Evolutionary conservation across 1,284 basidiomycete genomes (phyloP), one percentile per base, ranked within the genome.

Genomic region (Fomitopsis schrenkii): DNA sequence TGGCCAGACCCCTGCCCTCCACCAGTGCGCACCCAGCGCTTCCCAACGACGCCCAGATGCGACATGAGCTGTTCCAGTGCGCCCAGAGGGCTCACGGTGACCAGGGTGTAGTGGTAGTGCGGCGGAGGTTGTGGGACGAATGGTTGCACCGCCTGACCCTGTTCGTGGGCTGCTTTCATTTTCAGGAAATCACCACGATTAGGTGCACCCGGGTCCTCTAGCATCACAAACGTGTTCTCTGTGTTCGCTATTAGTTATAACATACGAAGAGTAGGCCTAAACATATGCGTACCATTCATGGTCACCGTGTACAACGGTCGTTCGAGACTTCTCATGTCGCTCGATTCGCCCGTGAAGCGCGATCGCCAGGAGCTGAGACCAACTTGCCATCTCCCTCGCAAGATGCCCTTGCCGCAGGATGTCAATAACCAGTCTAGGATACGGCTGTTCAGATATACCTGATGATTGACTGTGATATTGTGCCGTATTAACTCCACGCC

Each of bases 171-270:
- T 74, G 41, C 87, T 76, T 61, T 91, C 90, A 59, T 80, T 79
- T 33, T 54, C 35, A 54, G 19, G 36, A 40, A 54, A 30, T 54
- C 52, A 19, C 52, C 19, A 59, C 85, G 80, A 35, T 79, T 82
- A 1, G 88, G 90, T 8, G 88, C 88, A 8, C 79, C 74, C 40
- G 86, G 86, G 71, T 93, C 90, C 66, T 92, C 90, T 28, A 92
- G 74, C 4, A 86, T 79, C 33, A 91, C 88, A 70, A 91, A 93
- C 30, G 88, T 87, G 65, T 88, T 86, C 44, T 91, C 73, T 74
- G 60, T n/a, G n/a, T 19, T 36, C 33, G 2, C 35, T 22, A 58
- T 1, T 42, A 26, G 33, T 22, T 10, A 59, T 7, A 2, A 22
- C 22, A 19, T 17, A 50, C 1, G 50, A 22, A 33, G 38, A 12